These are phyloP conservation scores for Crithidia mellificae DNA, from an alignment of 208 protist genomes.

Conservation along the genomic window DNA sequence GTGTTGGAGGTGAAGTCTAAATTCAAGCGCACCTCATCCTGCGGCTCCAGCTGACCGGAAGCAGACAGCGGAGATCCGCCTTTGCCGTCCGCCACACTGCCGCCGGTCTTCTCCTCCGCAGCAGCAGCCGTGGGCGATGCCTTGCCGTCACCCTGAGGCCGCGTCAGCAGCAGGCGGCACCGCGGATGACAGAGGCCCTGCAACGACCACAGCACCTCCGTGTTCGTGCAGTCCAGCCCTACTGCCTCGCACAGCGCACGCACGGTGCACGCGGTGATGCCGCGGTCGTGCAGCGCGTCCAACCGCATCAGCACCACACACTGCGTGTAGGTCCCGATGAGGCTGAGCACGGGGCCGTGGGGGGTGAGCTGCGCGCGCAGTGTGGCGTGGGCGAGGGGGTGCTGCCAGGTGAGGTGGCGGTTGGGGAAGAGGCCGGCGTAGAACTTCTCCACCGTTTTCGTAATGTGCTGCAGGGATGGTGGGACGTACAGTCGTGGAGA, in stretches of 20 bases:
- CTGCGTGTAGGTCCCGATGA: slow-evolving; percentile 92
- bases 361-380: slow-evolving; percentile 46
- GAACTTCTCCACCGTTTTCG: slow-evolving; percentile 75
- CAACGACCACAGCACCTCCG: slow-evolving; percentile 48
- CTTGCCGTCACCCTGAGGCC: slow-evolving; percentile 70
- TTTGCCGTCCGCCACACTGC: not conserved
- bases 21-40: slow-evolving; percentile 49
- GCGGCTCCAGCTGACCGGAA: slow-evolving; percentile 14
- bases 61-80: not conserved
- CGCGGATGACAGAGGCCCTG: slow-evolving; percentile 57
- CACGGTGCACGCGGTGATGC: slow-evolving; percentile 46
- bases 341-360: slow-evolving; percentile 52
- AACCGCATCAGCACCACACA: slow-evolving; percentile 88
- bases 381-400: slow-evolving; percentile 74
- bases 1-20: slow-evolving; percentile 40
- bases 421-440: slow-evolving; percentile 79
- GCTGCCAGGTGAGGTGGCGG: slow-evolving; percentile 89
- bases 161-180: slow-evolving; percentile 56
- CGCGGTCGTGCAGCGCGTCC: slow-evolving; percentile 65
- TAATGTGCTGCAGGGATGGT: slow-evolving; percentile 41
- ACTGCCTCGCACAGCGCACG: slow-evolving; percentile 56
- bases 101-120: not conserved
- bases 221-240: slow-evolving; percentile 55
- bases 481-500: slow-evolving; percentile 42
- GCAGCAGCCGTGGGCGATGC: not conserved